Base-by-base conservation (phyloP, 257 asterid species). In the Primulina tabacum region DNA sequence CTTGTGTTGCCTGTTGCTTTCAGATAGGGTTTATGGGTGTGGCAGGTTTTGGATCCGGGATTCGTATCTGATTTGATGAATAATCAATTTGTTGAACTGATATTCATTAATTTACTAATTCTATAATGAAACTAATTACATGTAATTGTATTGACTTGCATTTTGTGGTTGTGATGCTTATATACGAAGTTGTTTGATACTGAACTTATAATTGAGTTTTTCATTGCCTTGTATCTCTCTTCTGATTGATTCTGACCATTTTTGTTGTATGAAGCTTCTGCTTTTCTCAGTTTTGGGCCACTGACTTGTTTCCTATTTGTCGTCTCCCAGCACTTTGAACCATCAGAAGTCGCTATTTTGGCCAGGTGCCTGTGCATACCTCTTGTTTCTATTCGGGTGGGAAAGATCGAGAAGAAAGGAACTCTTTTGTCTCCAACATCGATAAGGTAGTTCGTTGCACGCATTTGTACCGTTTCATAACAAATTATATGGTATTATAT, bases 341-440 rank as follows among this genome's bases (percentile, higher is more conserved):
- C 96, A 32, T 78, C 95, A 5, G 98, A 92, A 78, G 97, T 92
- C 76, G 97, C 95, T 60, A 55, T 87, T 86, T 82, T 92, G 14
- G 97, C 93, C 9, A 86, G 97, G 79, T 92, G 97, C 81, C 76
- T 92, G 88, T 90, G 98, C 73, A 78, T 86, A 52, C 98, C 98
- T 50, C 87, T 92, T 53, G 98, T 92, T 69, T 88, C 98, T 43
- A 71, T 92, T 73, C 97, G 98, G 0, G 96, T 90, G 35, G 98
- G 98, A 66, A 92, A 81, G 89, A 85, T 92, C 73, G 70, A 71
- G 76, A 88, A 88, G 84, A 88, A 82, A 75, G 93, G 97, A 75
- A 73, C 80, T 10, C 72, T 84, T 62, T 59, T 92, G 75, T 85
- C 89, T 74, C 98, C 98, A 60, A 84, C 98, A 61, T 60, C 89